Evolutionary conservation across 73 alveolate genomes (phyloP).

Genomic region (Stentor coeruleus): DNA sequence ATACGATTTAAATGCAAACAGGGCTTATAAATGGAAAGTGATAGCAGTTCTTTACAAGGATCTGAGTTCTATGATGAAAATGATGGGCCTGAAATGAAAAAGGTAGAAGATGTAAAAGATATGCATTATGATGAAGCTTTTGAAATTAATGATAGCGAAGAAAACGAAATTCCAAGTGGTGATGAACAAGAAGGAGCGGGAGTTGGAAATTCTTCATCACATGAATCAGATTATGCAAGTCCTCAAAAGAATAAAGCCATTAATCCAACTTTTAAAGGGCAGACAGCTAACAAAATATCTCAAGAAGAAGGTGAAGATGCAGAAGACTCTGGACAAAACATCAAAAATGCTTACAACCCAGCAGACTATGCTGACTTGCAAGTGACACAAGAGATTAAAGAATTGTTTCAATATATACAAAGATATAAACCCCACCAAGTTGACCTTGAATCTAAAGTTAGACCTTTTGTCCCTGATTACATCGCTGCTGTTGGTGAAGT

Average conservation of each 20-base stretch:
- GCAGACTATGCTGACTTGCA: constrained; percentile 75
- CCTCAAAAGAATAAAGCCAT: neutral
- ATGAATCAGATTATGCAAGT: neutral
- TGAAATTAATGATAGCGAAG: constrained; percentile 60
- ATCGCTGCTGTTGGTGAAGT: constrained; percentile 95
- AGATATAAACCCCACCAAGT: constrained; percentile 82
- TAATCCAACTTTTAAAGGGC: neutral
- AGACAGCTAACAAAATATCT: neutral
- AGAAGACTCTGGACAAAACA: neutral
- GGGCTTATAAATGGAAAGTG: constrained; percentile 3
- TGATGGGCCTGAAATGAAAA: constrained; percentile 7
- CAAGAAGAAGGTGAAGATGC: constrained; percentile 13
- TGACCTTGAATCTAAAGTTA: constrained; percentile 83
- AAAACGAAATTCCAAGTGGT: constrained; percentile 51
- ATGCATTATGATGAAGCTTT: constrained; percentile 59
- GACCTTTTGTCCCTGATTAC: constrained; percentile 89
- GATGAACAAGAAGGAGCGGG: constrained; percentile 69
- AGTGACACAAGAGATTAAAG: constrained; percentile 72
- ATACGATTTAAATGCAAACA: no score
- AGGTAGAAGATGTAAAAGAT: constrained; percentile 42
- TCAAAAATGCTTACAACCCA: constrained; percentile 72
- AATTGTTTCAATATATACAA: constrained; percentile 64
- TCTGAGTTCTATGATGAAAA: neutral
- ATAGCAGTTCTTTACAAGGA: constrained; percentile 3
- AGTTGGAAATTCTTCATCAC: constrained; percentile 34